Evolutionary conservation across 768 basidiomycete genomes (phyloP).

Genomic region (Gloeostereum incarnatum): DNA sequence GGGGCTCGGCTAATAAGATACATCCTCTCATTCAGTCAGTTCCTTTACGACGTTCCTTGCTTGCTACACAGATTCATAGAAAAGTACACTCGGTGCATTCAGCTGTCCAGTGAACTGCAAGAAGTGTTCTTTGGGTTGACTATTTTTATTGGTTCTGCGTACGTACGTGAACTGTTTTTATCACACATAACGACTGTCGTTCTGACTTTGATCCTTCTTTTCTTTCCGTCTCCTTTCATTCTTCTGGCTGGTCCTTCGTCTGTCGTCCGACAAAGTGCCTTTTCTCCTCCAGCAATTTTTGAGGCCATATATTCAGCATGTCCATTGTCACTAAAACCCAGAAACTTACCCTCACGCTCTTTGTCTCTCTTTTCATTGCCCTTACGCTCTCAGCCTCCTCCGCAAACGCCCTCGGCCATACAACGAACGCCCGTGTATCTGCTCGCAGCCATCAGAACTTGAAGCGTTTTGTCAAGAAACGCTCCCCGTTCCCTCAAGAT

Average conservation of each 20-base stretch:
- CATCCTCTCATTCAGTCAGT: too few species aligned
- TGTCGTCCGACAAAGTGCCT: too few species aligned
- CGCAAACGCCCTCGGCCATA: conserved; percentile 34
- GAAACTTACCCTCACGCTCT: conserved; percentile 49
- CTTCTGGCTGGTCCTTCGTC: background rate
- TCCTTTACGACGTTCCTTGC: too few species aligned
- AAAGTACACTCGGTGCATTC: too few species aligned
- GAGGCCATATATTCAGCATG: conserved; percentile 28
- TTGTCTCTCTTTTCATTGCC: conserved; percentile 51
- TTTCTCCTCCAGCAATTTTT: conserved; percentile 1
- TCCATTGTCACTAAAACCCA: conserved; percentile 30
- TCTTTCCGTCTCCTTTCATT: too few species aligned
- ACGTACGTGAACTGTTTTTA: background rate
- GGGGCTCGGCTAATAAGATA: too few species aligned
- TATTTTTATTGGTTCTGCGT: too few species aligned
- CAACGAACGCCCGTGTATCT: conserved; percentile 27
- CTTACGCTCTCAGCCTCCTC: too few species aligned
- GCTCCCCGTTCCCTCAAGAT: conserved; percentile 17
- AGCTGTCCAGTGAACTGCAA: too few species aligned
- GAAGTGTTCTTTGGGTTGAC: too few species aligned
- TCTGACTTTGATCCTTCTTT: too few species aligned
- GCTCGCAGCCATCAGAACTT: conserved; percentile 49
- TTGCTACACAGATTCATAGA: too few species aligned
- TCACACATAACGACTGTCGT: background rate
- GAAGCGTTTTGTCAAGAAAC: conserved; percentile 65